Base-by-base conservation (phyloP, 495 filamentous ascomycete species). In the Paragyromitra xinjiangensis region DNA sequence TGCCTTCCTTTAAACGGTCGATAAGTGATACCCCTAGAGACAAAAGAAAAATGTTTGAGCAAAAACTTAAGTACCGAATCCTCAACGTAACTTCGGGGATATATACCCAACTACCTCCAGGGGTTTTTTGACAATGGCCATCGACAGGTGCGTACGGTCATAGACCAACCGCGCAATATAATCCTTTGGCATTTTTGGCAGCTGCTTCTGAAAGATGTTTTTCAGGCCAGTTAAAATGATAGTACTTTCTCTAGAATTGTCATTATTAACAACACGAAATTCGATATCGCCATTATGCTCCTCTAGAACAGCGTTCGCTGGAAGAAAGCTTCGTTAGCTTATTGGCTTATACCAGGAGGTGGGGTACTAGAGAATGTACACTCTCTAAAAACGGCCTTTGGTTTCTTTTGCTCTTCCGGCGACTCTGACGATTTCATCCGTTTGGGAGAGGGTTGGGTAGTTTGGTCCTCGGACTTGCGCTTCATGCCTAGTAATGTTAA, bases 181-280 rank as follows among this genome's bases (percentile, higher is more conserved):
- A 80, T 98, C 95, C 84, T 97, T 97, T 0, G 95, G 95, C 95
- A 99, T 99, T 84, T 98, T 98, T 1, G 95, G 95, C 0, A 99
- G 88, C 78, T 99, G 95, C 74, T 99, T 98, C 83, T 99, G 95
- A 82, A 99, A 99, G 65, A 99, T 97, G 82, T 94, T 97, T 83
- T 98, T 99, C 51, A 99, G 84, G 8, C 95, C 96, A 0, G 95
- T 98, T 24, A 99, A 88, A 80, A 99, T 95, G 80, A 98, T 96
- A 44, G 94, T 90, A 84, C 92, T 95, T 81, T 97, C 94, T 58
- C 91, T 88, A 16, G 90, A 87, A 78, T 92, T 91, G 82, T 99
- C 96, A 82, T 99, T 99, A 85, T 99, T 98, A 75, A 99, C 95
- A 0, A 98, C 96, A 34, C 94, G 91, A 80, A 99, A 98, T 83